Base-by-base conservation (phyloP, 2,329 filamentous ascomycete species). In the Coniosporium uncinatum region DNA sequence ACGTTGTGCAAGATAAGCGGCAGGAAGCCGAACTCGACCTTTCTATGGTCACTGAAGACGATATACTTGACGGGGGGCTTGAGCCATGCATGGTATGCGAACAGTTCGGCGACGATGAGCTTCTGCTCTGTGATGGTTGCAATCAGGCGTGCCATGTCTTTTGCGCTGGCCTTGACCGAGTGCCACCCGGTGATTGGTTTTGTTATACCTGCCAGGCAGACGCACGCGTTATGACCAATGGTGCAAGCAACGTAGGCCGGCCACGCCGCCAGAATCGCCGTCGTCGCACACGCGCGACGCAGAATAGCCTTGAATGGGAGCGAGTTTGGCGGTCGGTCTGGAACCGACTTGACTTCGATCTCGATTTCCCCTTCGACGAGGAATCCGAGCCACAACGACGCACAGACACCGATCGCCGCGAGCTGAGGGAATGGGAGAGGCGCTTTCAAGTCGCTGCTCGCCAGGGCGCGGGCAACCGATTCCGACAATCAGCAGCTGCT, bases 81-180 rank as follows among this genome's bases (percentile, higher is more conserved):
- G 79, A 79, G 42, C 86, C 87, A 16, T 98, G 93, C 62, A 84
- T 88, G 39, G 76, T 96, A 39, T 98, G 93, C 69, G 83, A 85
- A 48, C 78, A 80, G 39, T 74, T 81, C 51, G 88, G 93, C 50
- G 80, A 91, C 52, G 85, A 93, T 61, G 85, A 94, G 49, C 76
- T 95, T 40, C 81, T 97, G 50, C 79, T 95, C 46, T 98, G 93
- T 66, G 89, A 96, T 61, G 83, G 81, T 55, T 98, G 93, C 69
- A 85, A 95, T 69, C 82, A 83, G 24, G 79, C 86, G 34, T 95
- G 91, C 54, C 93, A 98, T 62, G 89, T 89, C 37, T 87, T 94
- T 62, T 98, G 93, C 62, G 79, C 95, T 46, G 90, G 87, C 24
- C 75, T 95, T 38, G 83, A 90, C 45, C 68, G 73, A 40, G 79